Conservation (phyloP, 2,329 filamentous ascomycete species). For the Sporothrix euskadiensis region DNA sequence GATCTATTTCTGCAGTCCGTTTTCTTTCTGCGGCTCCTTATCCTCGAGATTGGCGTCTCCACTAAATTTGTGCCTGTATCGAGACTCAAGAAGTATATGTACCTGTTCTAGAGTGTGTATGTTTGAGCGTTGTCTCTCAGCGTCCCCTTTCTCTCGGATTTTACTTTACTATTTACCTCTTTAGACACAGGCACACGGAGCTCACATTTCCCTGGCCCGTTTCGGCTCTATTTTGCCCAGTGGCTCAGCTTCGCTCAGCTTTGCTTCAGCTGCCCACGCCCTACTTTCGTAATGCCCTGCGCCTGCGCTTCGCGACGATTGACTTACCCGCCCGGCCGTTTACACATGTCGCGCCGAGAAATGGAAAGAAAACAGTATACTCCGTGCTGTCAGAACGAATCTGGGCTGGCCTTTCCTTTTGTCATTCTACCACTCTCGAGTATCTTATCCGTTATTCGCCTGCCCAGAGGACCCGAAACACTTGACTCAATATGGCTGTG, state of each 20-base stretch:
- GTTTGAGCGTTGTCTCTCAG: background rate
- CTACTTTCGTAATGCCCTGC: background rate
- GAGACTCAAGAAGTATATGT: too few relatives aligned
- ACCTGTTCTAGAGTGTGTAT: background rate
- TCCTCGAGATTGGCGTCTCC: too few relatives aligned
- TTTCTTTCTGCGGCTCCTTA: background rate
- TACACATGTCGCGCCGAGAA: background rate
- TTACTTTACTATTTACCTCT: background rate
- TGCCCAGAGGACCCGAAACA: background rate
- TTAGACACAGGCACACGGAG: background rate
- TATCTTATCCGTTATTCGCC: background rate
- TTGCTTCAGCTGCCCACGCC: background rate
- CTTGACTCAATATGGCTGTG: background rate
- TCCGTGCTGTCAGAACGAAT: background rate
- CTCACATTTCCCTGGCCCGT: constrained; percentile 9
- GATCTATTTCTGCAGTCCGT: background rate
- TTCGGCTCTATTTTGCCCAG: background rate
- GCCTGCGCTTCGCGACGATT: background rate
- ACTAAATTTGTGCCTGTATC: too few relatives aligned
- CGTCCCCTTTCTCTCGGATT: background rate
- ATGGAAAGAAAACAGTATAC: background rate
- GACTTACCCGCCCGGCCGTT: constrained; percentile 18
- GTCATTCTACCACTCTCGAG: background rate
- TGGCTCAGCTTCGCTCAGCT: constrained; percentile 2
- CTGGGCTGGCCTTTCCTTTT: background rate